Percentiles rank a stretch among this genome's conserved stretches.
Evolutionary conservation across 495 filamentous ascomycete species (phyloP).

Genomic region (Aspergillus sclerotiicarbonarius): DNA sequence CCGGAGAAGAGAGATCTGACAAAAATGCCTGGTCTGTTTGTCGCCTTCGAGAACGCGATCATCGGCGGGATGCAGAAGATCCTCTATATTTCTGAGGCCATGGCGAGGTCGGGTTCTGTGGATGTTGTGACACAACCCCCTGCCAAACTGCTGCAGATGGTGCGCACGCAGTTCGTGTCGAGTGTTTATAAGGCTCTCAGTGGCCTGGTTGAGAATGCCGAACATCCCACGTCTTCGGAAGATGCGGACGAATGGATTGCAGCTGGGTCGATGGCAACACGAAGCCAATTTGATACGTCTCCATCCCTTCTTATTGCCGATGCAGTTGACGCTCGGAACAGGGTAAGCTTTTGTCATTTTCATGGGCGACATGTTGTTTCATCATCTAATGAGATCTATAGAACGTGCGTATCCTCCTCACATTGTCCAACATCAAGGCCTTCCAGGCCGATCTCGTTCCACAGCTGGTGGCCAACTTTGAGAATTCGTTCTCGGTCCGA

Average conservation of each 20-base stretch:
- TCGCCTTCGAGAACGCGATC: conserved; percentile 73
- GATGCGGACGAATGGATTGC: conserved; percentile 57
- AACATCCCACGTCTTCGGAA: conserved; percentile 59
- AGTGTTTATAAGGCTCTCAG: conserved; percentile 89
- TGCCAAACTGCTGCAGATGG: conserved; percentile 79
- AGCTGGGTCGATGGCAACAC: conserved; percentile 25
- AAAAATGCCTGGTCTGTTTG: conserved; percentile 81
- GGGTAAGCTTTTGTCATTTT: conserved; percentile 53
- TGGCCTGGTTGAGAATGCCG: conserved; percentile 94
- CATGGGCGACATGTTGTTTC: conserved; percentile 7
- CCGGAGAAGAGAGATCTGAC: conserved; percentile 78
- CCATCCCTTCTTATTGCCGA: conserved; percentile 44
- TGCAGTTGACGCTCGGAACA: conserved; percentile 63
- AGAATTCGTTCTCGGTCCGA: conserved; percentile 83
- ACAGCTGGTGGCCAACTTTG: conserved; percentile 80
- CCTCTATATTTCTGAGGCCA: conserved; percentile 83
- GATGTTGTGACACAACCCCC: conserved; percentile 81
- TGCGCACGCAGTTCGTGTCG: conserved; percentile 81
- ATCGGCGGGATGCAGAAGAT: conserved; percentile 88
- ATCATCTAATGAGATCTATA: conserved; percentile 33
- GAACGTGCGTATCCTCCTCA: conserved; percentile 91
- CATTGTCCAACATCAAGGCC: conserved; percentile 81
- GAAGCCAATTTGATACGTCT: conserved; percentile 30
- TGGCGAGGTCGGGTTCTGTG: conserved; percentile 59
- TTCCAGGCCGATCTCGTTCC: conserved; percentile 77